phyloP scores from a whole-genome alignment of 2,329 filamentous ascomycete genomes.

The Pestalotiopsis sp. region DNA sequence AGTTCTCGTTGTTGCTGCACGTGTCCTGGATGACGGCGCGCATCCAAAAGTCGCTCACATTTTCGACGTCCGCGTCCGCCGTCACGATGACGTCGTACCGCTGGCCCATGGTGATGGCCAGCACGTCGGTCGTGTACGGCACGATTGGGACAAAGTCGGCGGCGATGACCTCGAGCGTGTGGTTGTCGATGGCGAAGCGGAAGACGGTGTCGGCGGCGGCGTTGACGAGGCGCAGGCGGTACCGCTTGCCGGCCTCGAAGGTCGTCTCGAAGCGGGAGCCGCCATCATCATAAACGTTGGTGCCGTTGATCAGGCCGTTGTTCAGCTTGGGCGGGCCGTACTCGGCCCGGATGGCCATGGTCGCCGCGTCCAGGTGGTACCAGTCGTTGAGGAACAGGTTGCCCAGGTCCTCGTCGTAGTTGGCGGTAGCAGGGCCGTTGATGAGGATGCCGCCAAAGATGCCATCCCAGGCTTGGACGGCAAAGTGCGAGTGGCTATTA shows the following conservation, averaged over 20 bases:
- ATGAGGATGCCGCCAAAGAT: conserved; percentile 62
- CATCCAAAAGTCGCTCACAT: conserved; percentile 40
- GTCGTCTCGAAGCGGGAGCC: conserved; percentile 36
- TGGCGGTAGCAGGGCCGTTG: conserved; percentile 56
- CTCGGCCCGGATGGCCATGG: conserved; percentile 31
- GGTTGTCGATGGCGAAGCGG: conserved; percentile 50
- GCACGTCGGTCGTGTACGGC: conserved; percentile 46
- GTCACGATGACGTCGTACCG: conserved; percentile 17
- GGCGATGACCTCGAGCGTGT: conserved; percentile 54
- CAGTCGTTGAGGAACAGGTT: conserved; percentile 60
- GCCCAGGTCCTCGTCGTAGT: conserved; percentile 66
- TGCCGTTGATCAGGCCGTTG: conserved; percentile 40
- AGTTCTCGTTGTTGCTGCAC: conserved; percentile 31
- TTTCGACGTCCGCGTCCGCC: not conserved
- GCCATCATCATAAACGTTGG: conserved; percentile 29
- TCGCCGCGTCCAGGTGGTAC: conserved; percentile 46
- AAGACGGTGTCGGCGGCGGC: conserved; percentile 36
- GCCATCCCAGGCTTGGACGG: conserved; percentile 50
- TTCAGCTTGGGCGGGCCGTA: conserved; percentile 37
- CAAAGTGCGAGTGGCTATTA: conserved; percentile 55
- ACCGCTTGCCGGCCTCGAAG: conserved; percentile 41
- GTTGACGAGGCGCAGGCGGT: conserved; percentile 48
- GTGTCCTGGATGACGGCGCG: conserved; percentile 38
- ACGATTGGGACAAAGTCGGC: conserved; percentile 55
- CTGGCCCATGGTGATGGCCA: conserved; percentile 43